These are phyloP conservation scores for Micractinium sp. DNA, from an alignment of 139 green algal genomes.

Conservation along the genomic window DNA sequence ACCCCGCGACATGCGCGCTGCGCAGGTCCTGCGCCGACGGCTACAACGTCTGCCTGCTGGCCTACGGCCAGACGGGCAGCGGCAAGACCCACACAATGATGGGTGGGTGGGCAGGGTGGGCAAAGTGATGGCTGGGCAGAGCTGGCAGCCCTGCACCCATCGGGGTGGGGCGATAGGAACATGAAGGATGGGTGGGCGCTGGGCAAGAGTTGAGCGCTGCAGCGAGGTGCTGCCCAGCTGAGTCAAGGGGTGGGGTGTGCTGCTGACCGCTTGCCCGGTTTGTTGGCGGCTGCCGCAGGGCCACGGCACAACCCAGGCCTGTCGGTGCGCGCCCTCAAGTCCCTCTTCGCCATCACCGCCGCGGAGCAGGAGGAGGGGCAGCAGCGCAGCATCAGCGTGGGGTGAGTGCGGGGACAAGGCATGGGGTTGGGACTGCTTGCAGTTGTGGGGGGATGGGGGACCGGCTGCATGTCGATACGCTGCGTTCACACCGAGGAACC, in stretches of 20 bases:
- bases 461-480: no score
- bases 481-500: no score
- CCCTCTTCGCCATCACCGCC: slow-evolving; percentile 35
- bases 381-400: slow-evolving; percentile 19
- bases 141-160: no score
- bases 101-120: not conserved
- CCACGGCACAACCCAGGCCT: slow-evolving; percentile 47
- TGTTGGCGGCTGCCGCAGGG: no score
- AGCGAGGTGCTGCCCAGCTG: no score
- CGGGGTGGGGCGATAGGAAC: no score
- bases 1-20: not conserved
- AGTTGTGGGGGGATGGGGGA: no score
- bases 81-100: slow-evolving; percentile 58
- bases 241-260: no score
- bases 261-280: no score
- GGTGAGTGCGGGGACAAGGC: not conserved
- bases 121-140: no score
- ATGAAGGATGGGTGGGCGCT: no score
- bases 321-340: slow-evolving; percentile 49
- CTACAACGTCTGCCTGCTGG: slow-evolving; percentile 57
- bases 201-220: no score
- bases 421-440: not conserved
- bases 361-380: slow-evolving; percentile 13
- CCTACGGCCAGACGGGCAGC: slow-evolving; percentile 55
- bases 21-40: slow-evolving; percentile 56